These are phyloP conservation scores for Lasiosphaeria hispida DNA, from an alignment of 495 filamentous ascomycete genomes.

Conservation along the genomic window DNA sequence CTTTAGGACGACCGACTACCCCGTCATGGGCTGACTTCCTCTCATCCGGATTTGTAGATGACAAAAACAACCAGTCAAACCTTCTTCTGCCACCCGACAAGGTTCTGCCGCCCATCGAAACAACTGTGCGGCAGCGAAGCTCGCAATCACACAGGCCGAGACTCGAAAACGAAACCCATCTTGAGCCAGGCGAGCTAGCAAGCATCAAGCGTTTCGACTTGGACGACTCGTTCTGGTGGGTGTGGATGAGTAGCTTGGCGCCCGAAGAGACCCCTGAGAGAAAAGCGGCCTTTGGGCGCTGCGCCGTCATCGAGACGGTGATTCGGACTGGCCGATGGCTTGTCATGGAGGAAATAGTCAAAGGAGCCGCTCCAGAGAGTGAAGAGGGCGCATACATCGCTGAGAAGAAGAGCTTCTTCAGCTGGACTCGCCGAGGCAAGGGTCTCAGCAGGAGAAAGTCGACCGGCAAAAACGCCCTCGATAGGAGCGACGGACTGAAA, in stretches of 20 bases:
- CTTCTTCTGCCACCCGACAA: constrained; percentile 87
- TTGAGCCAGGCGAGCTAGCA: constrained; percentile 91
- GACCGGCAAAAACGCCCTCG: constrained; percentile 46
- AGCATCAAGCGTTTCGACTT: constrained; percentile 83
- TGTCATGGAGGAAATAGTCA: constrained; percentile 93
- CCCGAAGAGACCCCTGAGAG: constrained; percentile 79
- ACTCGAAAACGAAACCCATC: constrained; percentile 57
- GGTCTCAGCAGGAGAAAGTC: constrained; percentile 68
- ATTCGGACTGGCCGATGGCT: constrained; percentile 85
- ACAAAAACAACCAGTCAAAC: constrained; percentile 52
- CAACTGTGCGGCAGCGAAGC: constrained; percentile 67
- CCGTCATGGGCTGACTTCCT: constrained; percentile 98
- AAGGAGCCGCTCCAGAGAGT: constrained; percentile 83
- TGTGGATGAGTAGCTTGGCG: constrained; percentile 96
- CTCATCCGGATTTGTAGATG: constrained; percentile 85
- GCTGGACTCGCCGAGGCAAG: constrained; percentile 71
- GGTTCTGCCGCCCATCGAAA: constrained; percentile 79
- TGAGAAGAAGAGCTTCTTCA: constrained; percentile 90
- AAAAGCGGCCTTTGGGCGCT: constrained; percentile 92
- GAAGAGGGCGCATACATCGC: constrained; percentile 84
- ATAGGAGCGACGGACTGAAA: constrained; percentile 31
- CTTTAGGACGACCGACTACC: constrained; percentile 78
- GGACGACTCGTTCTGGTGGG: constrained; percentile 99
- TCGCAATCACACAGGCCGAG: constrained; percentile 81
- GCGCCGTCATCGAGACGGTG: constrained; percentile 83